A percentile compares a stretch with the other conserved stretches of the same genome.
These are phyloP conservation scores for Cetradonia linearis DNA, from an alignment of 495 filamentous ascomycete species.

Conservation along the genomic window DNA sequence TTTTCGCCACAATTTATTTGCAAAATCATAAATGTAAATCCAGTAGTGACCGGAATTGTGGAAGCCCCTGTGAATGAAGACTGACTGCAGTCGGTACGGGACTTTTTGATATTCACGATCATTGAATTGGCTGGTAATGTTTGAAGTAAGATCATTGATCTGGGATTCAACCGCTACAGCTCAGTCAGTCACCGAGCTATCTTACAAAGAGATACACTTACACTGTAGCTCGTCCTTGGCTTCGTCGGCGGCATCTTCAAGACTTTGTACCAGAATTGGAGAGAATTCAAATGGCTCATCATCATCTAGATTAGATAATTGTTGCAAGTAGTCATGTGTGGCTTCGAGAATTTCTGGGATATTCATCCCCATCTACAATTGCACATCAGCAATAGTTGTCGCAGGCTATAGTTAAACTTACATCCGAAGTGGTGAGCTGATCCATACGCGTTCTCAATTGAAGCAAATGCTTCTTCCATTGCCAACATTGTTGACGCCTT, in stretches of 20 bases:
- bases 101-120: conserved; percentile 44
- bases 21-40: conserved; percentile 91
- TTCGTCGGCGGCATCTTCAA: conserved; percentile 31
- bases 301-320: conserved; percentile 25
- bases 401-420: conserved; percentile 25
- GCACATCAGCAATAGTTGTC: conserved; percentile 20
- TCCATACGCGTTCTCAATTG: neutral
- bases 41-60: conserved; percentile 81
- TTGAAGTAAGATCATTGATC: conserved; percentile 39
- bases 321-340: conserved; percentile 24
- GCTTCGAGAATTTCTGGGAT: conserved; percentile 25
- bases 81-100: conserved; percentile 77
- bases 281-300: conserved; percentile 30
- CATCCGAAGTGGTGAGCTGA: conserved; percentile 41
- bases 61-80: conserved; percentile 78
- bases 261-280: conserved; percentile 25
- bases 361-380: conserved; percentile 24
- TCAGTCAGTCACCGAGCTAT: neutral
- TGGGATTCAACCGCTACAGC: conserved; percentile 36
- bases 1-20: conserved; percentile 69
- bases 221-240: conserved; percentile 32
- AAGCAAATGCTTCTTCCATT: conserved; percentile 45
- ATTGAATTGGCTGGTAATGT: conserved; percentile 54
- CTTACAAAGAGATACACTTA: conserved; percentile 23
- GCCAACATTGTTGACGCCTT: conserved; percentile 61